Conservation (phyloP, 2,329 filamentous ascomycete species). For the Ceratocystis harringtonii region DNA sequence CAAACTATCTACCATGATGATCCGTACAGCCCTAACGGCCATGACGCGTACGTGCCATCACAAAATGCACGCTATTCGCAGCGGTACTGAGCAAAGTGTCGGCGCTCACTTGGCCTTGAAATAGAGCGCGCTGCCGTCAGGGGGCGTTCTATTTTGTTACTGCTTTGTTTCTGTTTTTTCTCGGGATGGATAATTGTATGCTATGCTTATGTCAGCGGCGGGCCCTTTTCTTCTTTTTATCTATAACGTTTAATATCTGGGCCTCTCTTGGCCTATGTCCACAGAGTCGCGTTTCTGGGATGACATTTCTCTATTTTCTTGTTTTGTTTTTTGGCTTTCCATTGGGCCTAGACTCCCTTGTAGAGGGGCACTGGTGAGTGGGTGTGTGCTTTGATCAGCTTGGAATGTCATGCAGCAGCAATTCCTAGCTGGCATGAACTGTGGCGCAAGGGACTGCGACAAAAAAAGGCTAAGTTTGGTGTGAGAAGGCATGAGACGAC, state of each 20-base stretch:
- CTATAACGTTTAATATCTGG: not conserved
- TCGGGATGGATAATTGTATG: not conserved
- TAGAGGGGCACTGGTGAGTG: not conserved
- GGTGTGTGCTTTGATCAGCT: not conserved
- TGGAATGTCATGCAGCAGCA: conserved; percentile 1
- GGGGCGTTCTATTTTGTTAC: not conserved
- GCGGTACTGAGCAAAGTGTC: conserved; percentile 8
- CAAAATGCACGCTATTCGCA: conserved; percentile 12
- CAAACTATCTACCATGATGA: conserved; percentile 58
- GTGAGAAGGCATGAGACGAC: not conserved
- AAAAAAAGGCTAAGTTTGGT: not conserved
- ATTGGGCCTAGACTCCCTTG: not conserved
- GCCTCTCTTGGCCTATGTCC: not conserved
- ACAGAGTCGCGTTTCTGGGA: not conserved
- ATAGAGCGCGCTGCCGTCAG: no score
- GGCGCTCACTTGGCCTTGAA: not conserved
- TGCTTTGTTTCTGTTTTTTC: not conserved
- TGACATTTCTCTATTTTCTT: not conserved
- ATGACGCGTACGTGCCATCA: conserved; percentile 19
- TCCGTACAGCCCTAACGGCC: conserved; percentile 37
- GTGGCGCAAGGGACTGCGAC: not conserved
- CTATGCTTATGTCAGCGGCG: conserved; percentile 4
- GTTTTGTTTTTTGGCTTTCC: not conserved
- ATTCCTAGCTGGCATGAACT: conserved; percentile 5
- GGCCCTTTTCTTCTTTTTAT: not conserved